Conservation (phyloP, 2,329 filamentous ascomycete species). For the Pseudonectria foliicola region DNA sequence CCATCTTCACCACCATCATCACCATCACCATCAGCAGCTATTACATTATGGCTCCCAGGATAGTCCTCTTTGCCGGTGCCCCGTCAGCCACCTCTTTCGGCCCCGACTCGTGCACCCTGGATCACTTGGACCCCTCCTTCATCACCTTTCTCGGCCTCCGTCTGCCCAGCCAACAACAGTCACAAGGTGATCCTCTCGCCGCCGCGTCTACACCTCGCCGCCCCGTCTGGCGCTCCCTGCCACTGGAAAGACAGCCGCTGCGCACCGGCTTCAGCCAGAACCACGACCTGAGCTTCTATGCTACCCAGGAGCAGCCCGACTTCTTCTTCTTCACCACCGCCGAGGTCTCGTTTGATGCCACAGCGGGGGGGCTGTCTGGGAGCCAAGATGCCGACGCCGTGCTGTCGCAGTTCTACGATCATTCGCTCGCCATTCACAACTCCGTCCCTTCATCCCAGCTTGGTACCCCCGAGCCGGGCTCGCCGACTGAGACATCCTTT, state of each 20-base stretch:
- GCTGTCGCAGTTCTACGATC: conserved; percentile 65
- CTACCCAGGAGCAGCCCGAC: conserved; percentile 27
- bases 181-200: too few relatives aligned
- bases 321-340: conserved; percentile 50
- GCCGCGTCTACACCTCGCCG: conserved; percentile 21
- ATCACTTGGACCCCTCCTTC: conserved; percentile 20
- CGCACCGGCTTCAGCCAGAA: conserved; percentile 47
- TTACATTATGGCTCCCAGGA: conserved; percentile 20
- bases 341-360: conserved; percentile 27
- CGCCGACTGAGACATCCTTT: conserved; percentile 28
- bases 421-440: conserved; percentile 67
- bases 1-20: not conserved
- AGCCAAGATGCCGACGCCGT: conserved; percentile 30
- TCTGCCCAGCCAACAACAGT: too few relatives aligned
- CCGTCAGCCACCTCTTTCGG: conserved; percentile 24
- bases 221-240: conserved; percentile 47
- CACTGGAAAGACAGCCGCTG: conserved; percentile 39
- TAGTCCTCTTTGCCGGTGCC: conserved; percentile 34
- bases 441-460: conserved; percentile 58
- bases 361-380: conserved; percentile 14
- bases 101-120: conserved; percentile 24
- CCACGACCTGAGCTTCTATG: conserved; percentile 30
- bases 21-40: too few relatives aligned
- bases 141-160: conserved; percentile 18
- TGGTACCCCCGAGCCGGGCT: conserved; percentile 20